phyloP scores from a whole-genome alignment of 164 flowering plant genomes.

The Aristolochia contorta region DNA sequence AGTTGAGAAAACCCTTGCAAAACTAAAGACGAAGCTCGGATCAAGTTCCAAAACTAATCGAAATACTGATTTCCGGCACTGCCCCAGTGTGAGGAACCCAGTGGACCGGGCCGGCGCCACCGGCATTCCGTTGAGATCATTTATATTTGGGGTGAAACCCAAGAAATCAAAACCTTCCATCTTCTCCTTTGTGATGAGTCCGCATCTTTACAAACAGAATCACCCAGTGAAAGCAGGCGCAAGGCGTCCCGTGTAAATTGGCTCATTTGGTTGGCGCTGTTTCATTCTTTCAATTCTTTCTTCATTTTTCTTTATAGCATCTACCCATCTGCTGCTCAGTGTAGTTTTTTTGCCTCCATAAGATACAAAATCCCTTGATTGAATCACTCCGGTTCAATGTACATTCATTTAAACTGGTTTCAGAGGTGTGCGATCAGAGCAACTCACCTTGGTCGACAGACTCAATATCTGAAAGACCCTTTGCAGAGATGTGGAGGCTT shows the following conservation, averaged over 20 bases:
- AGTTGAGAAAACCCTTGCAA: conserved; percentile 27
- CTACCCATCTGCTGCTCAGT: no score
- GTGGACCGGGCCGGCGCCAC: conserved; percentile 5
- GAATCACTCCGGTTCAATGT: no score
- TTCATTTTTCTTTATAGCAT: no score
- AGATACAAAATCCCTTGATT: no score
- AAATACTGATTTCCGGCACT: not conserved
- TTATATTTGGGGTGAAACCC: conserved; percentile 56
- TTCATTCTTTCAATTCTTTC: conserved; percentile 1
- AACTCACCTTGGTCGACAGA: no score
- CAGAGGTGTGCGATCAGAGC: no score
- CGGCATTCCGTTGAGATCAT: conserved; percentile 52
- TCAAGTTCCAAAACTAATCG: not conserved
- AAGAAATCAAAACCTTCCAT: conserved; percentile 39
- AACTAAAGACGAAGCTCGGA: conserved; percentile 38
- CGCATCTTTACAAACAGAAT: conserved; percentile 41
- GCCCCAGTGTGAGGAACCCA: conserved; percentile 12
- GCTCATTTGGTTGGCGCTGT: not conserved
- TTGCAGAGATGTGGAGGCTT: no score
- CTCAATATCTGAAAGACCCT: no score
- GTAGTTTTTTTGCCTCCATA: no score
- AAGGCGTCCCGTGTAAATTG: conserved; percentile 7
- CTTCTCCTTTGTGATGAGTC: conserved; percentile 41
- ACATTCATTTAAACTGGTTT: no score
- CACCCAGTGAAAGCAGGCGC: conserved; percentile 17